phyloP scores from a whole-genome alignment of 495 filamentous ascomycete species.

The Neurospora sp. region DNA sequence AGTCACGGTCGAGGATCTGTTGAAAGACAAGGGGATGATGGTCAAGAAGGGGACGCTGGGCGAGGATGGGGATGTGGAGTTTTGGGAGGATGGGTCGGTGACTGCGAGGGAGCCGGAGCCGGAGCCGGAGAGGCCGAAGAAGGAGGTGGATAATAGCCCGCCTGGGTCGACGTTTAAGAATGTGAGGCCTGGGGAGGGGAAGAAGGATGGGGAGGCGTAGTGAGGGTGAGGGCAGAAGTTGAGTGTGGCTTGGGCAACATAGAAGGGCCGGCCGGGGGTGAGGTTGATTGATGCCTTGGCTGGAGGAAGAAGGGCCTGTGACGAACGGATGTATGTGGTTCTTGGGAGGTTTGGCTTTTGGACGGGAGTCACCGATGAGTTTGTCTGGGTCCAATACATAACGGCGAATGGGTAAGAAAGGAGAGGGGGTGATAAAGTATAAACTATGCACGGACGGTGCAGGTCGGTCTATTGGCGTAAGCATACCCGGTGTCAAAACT shows the following conservation, averaged over 20 bases:
- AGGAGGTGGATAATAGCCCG: slow-evolving; percentile 2
- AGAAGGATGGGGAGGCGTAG: background rate
- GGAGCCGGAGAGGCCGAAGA: slow-evolving; percentile 2
- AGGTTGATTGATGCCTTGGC: background rate
- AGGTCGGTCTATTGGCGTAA: background rate
- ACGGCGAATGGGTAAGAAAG: background rate
- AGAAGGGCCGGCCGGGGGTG: background rate
- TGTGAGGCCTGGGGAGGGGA: slow-evolving; percentile 6
- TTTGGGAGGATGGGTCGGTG: slow-evolving; percentile 54
- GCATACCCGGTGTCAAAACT: background rate
- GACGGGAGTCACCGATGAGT: background rate
- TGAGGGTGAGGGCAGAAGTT: background rate
- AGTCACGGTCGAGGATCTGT: slow-evolving; percentile 61
- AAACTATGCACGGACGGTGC: background rate
- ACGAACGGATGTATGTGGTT: background rate
- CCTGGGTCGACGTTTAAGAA: slow-evolving; percentile 22
- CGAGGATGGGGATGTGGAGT: slow-evolving; percentile 53
- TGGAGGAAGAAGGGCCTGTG: background rate
- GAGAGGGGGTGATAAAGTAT: no score
- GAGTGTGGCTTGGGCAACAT: background rate
- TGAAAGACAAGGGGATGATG: slow-evolving; percentile 53
- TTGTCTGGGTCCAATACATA: background rate
- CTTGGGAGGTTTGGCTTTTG: background rate
- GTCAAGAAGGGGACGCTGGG: slow-evolving; percentile 51
- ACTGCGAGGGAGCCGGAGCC: slow-evolving; percentile 7